Evolutionary conservation across 352 stramenopile species (phyloP).

Genomic region (Phytophthora pistaciae): DNA sequence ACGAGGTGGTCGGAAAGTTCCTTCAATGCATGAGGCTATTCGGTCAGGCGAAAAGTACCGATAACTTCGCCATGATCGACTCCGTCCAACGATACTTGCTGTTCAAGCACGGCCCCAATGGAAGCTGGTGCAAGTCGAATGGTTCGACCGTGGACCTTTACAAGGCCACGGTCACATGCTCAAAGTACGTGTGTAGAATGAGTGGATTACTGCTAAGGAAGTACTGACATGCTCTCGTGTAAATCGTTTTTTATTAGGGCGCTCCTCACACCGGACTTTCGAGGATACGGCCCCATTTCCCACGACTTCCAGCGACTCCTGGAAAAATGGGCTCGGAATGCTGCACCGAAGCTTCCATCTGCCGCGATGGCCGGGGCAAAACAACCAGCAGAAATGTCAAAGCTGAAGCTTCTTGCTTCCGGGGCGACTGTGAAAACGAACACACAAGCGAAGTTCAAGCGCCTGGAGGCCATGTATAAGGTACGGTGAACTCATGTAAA

Average conservation of each 20-base stretch:
- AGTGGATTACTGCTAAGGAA: not conserved
- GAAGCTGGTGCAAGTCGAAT: slow-evolving; percentile 75
- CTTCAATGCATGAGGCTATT: slow-evolving; percentile 87
- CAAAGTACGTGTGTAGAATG: slow-evolving; percentile 64
- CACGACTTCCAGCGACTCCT: slow-evolving; percentile 67
- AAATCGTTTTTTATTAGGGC: slow-evolving; percentile 42
- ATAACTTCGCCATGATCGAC: slow-evolving; percentile 55
- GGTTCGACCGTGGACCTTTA: slow-evolving; percentile 73
- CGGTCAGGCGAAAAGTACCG: slow-evolving; percentile 43
- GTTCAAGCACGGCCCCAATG: slow-evolving; percentile 72
- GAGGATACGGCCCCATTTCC: slow-evolving; percentile 66
- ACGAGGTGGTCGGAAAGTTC: slow-evolving; percentile 77
- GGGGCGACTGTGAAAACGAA: slow-evolving; percentile 55
- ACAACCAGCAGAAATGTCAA: slow-evolving; percentile 20
- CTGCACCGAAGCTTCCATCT: slow-evolving; percentile 38
- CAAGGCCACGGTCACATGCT: slow-evolving; percentile 82
- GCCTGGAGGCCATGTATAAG: slow-evolving; percentile 76
- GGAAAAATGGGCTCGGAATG: slow-evolving; percentile 70
- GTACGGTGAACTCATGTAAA: slow-evolving; percentile 32
- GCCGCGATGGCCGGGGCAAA: slow-evolving; percentile 18
- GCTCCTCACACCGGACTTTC: slow-evolving; percentile 58
- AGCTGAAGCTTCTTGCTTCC: slow-evolving; percentile 58
- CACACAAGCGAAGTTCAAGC: slow-evolving; percentile 63
- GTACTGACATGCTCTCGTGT: slow-evolving; percentile 11
- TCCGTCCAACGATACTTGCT: slow-evolving; percentile 76